Evolutionary conservation across 2,329 filamentous ascomycete genomes (phyloP).

Genomic region (Paraconiothyrium sp.): DNA sequence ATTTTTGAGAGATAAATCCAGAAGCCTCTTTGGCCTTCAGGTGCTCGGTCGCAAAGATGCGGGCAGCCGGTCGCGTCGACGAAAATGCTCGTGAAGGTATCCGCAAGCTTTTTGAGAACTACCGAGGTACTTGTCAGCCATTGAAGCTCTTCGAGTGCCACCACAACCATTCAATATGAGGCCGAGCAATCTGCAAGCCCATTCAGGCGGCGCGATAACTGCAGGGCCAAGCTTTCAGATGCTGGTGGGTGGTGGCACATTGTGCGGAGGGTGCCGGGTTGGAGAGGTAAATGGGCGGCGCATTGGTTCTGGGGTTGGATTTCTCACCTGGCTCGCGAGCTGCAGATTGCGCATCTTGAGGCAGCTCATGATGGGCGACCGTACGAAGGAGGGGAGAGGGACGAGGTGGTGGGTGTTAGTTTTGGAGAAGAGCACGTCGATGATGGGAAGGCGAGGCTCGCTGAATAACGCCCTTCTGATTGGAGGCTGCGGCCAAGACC

Average conservation of each 20-base stretch:
- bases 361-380: conserved; percentile 49
- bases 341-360: conserved; percentile 52
- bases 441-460: conserved; percentile 25
- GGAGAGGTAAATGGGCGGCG: conserved; percentile 24
- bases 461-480: conserved; percentile 28
- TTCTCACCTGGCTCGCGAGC: conserved; percentile 51
- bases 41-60: conserved; percentile 85
- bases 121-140: conserved; percentile 40
- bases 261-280: conserved; percentile 36
- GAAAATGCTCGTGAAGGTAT: conserved; percentile 82
- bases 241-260: conserved; percentile 12
- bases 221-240: conserved; percentile 12
- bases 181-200: neutral
- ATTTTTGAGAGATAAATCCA: conserved; percentile 85
- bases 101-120: conserved; percentile 72
- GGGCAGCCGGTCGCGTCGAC: conserved; percentile 81
- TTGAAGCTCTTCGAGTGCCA: conserved; percentile 24
- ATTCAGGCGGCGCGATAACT: conserved; percentile 7
- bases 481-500: conserved; percentile 33
- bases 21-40: conserved; percentile 94
- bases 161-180: conserved; percentile 3
- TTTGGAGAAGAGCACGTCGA: conserved; percentile 35
- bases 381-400: conserved; percentile 37
- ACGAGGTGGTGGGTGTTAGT: conserved; percentile 31
- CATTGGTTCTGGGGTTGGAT: conserved; percentile 20